phyloP scores from a whole-genome alignment of 1,284 basidiomycete genomes.

The Ceratobasidium sp. region DNA sequence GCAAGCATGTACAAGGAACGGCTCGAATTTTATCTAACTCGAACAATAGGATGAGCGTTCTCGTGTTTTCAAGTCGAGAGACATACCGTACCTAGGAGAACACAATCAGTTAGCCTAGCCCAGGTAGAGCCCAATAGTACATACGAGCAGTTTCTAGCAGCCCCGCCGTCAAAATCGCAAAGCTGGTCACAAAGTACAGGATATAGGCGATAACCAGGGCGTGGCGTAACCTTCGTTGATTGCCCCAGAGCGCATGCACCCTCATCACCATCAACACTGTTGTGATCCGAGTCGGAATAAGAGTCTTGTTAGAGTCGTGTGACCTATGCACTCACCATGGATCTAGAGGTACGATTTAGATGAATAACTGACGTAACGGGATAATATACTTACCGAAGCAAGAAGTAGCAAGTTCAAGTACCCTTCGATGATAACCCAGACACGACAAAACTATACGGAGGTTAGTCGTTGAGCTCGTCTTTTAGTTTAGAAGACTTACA shows the following conservation, averaged over 20 bases:
- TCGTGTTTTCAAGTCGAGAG: not conserved
- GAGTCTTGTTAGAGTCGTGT: not conserved
- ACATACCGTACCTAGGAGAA: slow-evolving; percentile 7
- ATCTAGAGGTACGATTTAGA: not conserved
- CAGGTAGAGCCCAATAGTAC: not conserved
- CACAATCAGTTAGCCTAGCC: not conserved
- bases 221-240: not conserved
- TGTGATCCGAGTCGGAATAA: not conserved
- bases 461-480: not conserved
- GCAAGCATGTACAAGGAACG: slow-evolving; percentile 25
- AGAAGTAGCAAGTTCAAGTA: slow-evolving; percentile 39
- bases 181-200: slow-evolving; percentile 30
- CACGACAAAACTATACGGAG: slow-evolving; percentile 22
- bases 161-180: slow-evolving; percentile 26
- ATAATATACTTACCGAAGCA: slow-evolving; percentile 16
- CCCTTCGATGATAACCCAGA: slow-evolving; percentile 34
- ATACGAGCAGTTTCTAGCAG: slow-evolving; percentile 34
- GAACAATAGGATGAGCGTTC: not conserved
- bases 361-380: not conserved
- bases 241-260: slow-evolving; percentile 28
- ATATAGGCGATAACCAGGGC: not conserved
- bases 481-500: not conserved
- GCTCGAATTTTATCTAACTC: slow-evolving; percentile 22
- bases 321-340: slow-evolving; percentile 12
- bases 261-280: slow-evolving; percentile 31